Percentiles rank a stretch among this genome's conserved stretches.
Conservation (phyloP, 352 stramenopile genomes). For the Pythium utonaiense region DNA sequence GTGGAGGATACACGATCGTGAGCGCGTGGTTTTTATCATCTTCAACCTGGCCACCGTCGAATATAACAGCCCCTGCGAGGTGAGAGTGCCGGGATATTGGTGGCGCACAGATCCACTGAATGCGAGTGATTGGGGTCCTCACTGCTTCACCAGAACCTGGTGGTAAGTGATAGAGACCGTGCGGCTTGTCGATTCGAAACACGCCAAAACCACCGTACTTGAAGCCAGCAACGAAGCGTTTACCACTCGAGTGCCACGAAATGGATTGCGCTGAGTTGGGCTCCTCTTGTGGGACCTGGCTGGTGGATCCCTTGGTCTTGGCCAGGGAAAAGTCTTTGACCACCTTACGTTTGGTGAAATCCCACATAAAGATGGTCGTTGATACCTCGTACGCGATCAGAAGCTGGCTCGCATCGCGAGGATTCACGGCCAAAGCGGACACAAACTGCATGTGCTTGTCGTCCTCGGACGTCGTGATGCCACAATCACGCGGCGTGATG, state of each 20-base stretch:
- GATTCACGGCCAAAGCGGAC: constrained; percentile 52
- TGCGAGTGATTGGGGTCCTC: constrained; percentile 29
- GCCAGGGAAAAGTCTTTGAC: constrained; percentile 24
- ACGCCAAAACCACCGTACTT: constrained; percentile 56
- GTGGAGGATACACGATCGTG: constrained; percentile 43
- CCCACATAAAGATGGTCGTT: constrained; percentile 50
- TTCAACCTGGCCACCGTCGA: constrained; percentile 29
- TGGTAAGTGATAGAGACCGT: constrained; percentile 28
- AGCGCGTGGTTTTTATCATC: constrained; percentile 28
- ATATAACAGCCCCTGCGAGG: constrained; percentile 51
- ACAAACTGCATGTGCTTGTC: constrained; percentile 29
- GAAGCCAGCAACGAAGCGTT: constrained; percentile 71
- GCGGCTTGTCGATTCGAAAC: constrained; percentile 54
- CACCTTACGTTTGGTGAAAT: constrained; percentile 65
- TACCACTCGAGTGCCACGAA: constrained; percentile 75
- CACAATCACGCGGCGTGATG: constrained; percentile 49
- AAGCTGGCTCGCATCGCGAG: constrained; percentile 56
- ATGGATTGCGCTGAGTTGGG: constrained; percentile 54
- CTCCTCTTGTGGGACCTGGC: neutral
- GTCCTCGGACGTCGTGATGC: constrained; percentile 23
- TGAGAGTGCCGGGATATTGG: constrained; percentile 48
- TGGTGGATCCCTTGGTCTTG: constrained; percentile 7
- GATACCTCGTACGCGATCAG: constrained; percentile 61
- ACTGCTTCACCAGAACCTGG: neutral
- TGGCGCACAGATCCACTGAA: constrained; percentile 63